phyloP scores from a whole-genome alignment of 192 early-diverging fungal genomes.

The Lunasporangiospora selenospora region DNA sequence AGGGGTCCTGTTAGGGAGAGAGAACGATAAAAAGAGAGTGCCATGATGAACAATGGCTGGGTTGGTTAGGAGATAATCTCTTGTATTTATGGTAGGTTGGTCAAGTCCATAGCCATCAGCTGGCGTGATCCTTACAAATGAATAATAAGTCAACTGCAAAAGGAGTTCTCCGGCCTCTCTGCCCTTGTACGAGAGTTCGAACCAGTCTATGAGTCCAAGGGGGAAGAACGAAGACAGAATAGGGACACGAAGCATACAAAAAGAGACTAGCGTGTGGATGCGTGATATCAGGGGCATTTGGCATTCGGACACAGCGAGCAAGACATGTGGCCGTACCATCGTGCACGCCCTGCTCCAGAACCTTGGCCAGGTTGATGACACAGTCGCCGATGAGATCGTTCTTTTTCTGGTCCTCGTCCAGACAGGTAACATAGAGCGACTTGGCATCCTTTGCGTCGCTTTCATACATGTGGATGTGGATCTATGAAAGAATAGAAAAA shows the following conservation, averaged over 20 bases:
- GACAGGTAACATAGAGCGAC: conserved; percentile 48
- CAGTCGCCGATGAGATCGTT: conserved; percentile 59
- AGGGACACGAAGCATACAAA: too few species aligned
- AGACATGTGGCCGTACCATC: conserved; percentile 50
- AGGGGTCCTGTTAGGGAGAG: too few species aligned
- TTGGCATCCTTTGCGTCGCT: conserved; percentile 49
- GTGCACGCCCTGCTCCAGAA: conserved; percentile 56
- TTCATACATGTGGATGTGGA: conserved; percentile 52
- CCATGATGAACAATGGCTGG: too few species aligned
- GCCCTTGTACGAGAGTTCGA: conserved; percentile 44
- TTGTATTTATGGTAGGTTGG: too few species aligned
- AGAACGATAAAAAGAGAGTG: too few species aligned
- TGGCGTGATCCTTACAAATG: conserved; percentile 24
- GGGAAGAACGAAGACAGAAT: too few species aligned
- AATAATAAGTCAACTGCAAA: conserved; percentile 42
- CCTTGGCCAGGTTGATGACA: conserved; percentile 55
- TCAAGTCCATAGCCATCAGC: too few species aligned
- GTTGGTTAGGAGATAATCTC: too few species aligned
- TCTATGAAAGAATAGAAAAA: conserved; percentile 17
- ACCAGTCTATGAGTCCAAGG: conserved; percentile 31
- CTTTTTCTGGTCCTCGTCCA: conserved; percentile 61
- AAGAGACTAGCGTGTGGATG: too few species aligned
- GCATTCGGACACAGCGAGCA: too few species aligned
- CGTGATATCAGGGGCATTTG: too few species aligned
- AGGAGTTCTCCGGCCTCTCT: conserved; percentile 38